These are phyloP conservation scores for Oryza glumipatula DNA, from an alignment of 176 grass and related monocot genomes.

Conservation along the genomic window DNA sequence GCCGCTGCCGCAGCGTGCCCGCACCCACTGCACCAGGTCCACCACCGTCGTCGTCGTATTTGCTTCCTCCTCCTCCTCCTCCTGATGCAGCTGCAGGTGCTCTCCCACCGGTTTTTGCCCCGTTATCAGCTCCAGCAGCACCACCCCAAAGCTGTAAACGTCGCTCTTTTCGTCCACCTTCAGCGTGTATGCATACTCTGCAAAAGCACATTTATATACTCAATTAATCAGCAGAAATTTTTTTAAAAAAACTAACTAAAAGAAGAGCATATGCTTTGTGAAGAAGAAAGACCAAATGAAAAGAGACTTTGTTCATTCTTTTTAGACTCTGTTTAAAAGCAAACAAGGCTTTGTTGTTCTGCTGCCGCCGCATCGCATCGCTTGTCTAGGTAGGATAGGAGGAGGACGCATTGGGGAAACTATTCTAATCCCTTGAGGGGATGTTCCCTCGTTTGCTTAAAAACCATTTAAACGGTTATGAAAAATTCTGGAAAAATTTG, in stretches of 20 bases:
- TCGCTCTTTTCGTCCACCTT: slow-evolving; percentile 86
- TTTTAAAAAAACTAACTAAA: no score
- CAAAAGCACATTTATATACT: not conserved
- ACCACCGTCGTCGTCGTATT: not conserved
- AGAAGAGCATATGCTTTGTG: not conserved
- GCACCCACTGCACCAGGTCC: slow-evolving; percentile 81
- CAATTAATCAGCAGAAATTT: not conserved
- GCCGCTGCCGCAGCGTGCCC: slow-evolving; percentile 29
- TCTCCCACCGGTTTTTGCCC: slow-evolving; percentile 65
- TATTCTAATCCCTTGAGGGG: no score
- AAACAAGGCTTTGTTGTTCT: no score
- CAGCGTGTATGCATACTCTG: slow-evolving; percentile 88
- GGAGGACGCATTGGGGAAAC: no score
- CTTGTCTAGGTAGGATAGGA: no score
- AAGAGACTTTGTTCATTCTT: slow-evolving; percentile 15
- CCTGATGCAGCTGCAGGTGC: slow-evolving; percentile 13
- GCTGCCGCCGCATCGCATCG: no score
- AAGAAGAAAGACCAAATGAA: not conserved
- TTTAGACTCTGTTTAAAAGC: not conserved
- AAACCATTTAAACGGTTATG: no score
- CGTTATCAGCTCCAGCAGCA: slow-evolving; percentile 61
- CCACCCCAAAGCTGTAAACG: slow-evolving; percentile 73
- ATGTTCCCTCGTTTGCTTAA: no score
- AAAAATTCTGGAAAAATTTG: no score
- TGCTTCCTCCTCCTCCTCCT: not conserved